Evolutionary conservation across 2,329 filamentous ascomycete species (phyloP), one percentile per base, ranked within the genome.

Genomic region (Catunica adiposa): DNA sequence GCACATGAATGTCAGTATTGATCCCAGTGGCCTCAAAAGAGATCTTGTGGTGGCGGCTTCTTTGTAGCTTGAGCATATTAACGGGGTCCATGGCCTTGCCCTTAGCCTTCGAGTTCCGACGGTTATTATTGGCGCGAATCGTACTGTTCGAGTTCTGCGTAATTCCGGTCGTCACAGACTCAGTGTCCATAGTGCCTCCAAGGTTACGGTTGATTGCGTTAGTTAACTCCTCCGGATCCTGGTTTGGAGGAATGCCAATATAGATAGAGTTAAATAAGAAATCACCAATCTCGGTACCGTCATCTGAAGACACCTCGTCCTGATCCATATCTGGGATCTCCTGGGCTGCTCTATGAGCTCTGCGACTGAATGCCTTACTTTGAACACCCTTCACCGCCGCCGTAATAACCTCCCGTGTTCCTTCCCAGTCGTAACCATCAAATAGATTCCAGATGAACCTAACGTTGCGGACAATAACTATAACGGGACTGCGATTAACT

Each of bases 221-320:
- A 3, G 86, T 76, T 8, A 97, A 75, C 29, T 94, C 87, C 54
- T 79, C 79, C 3, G 89, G 88, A 62, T 97, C 90, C 57, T 84
- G 80, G 62, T 89, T 92, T 9, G 86, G 78, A 0, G 90, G 86
- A 17, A 98, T 86, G 14, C 86, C 89, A 62, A 98, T 96, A 70
- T 96, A 98, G 55, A 98, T 95, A 0, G 92, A 98, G 66, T 98
- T 97, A 75, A 98, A 98, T 15, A 98, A 74, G 62, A 94, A 94
- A 66, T 98, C 94, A 4, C 88, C 89, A 67, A 97, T 94, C 4
- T 85, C 86, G 11, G 82, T 86, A 67, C 89, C 86, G 46, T 89
- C 84, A 51, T 94, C 86, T 37, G 82, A 83, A 54, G n/a, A n/a
- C n/a, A 83, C 84, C 20, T 50, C 31, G 8, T 57, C 54, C 26